Evolutionary conservation across 1,284 basidiomycete genomes (phyloP).

Genomic region (Peniophora sp.): DNA sequence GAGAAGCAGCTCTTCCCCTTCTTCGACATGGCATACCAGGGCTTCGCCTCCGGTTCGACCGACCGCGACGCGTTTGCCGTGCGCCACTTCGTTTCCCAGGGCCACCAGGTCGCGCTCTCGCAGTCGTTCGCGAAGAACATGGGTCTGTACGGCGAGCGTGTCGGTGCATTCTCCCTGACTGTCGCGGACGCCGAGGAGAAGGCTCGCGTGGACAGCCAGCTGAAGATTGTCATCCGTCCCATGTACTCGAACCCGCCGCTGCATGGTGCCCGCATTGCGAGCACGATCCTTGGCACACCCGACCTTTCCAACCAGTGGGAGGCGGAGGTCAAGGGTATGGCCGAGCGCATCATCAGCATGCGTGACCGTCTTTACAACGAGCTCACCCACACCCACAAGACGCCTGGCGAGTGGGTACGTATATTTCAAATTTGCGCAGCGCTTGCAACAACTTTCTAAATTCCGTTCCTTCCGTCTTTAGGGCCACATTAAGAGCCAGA

Average conservation of each 20-base stretch:
- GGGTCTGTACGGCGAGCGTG: constrained; percentile 96
- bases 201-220: constrained; percentile 85
- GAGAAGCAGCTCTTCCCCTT: constrained; percentile 88
- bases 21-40: constrained; percentile 98
- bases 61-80: constrained; percentile 90
- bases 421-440: constrained; percentile 31
- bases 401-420: constrained; percentile 93
- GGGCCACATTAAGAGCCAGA: constrained; percentile 2
- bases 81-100: constrained; percentile 87
- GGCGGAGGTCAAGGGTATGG: constrained; percentile 90
- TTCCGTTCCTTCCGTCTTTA: constrained; percentile 2
- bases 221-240: constrained; percentile 95
- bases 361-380: constrained; percentile 77
- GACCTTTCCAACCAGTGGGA: constrained; percentile 87
- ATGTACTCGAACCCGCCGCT: constrained; percentile 99
- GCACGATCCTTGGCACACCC: constrained; percentile 72
- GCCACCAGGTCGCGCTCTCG: constrained; percentile 79
- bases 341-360: constrained; percentile 95
- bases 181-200: constrained; percentile 73
- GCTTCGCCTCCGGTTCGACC: constrained; percentile 88
- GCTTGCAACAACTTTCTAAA: not conserved
- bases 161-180: constrained; percentile 89
- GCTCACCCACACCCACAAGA: constrained; percentile 75
- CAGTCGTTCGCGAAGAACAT: constrained; percentile 99
- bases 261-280: constrained; percentile 91